Evolutionary conservation across 2,329 filamentous ascomycete species (phyloP), one percentile per base, ranked within the genome.

Genomic region (Phaeosphaeriaceae sp.): DNA sequence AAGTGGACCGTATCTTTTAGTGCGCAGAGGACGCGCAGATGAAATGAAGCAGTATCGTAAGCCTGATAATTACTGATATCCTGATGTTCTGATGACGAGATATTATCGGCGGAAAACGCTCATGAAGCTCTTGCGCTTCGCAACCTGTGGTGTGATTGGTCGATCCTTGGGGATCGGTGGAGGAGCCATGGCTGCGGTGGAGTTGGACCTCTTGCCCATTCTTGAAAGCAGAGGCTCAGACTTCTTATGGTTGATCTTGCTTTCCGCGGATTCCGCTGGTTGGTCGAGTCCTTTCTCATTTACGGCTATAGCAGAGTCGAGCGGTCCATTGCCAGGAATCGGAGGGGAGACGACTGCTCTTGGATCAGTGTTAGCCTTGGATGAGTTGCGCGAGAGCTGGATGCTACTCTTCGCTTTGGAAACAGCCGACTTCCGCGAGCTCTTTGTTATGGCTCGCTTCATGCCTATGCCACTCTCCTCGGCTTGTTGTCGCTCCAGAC

Each of bases 91-190:
- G 24, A n/a, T 48, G 42, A 51, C 48, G 51, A 53, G 33, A 21
- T n/a, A 22, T 65, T 41, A 69, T 58, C 74, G 70, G 53, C 75
- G 76, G 63, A 83, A 83, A 31, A 81, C 79, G 21, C 73, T 71
- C 55, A 81, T 63, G 57, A 83, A 78, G 58, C 80, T 82, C 71
- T 82, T 83, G 56, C 81, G 74, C 71, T 82, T 83, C 52, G 76
- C 73, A 46, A 81, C 70, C 56, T 73, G 77, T n/a, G 74, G 68
- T n/a, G 65, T 66, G 13, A 68, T 56, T 22, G 61, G 61, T 20
- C 48, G 62, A 57, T 76, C 68, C 57, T 73, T 60, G 40, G 74
- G 73, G 31, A 74, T 69, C 7, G 74, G 70, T 19, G 75, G 75
- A 24, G 74, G 70, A 7, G 54, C 46, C 9, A 61, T 56, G 17